Conservation (phyloP, 2,329 filamentous ascomycete species). For the Beauveria scarabaeidicola region DNA sequence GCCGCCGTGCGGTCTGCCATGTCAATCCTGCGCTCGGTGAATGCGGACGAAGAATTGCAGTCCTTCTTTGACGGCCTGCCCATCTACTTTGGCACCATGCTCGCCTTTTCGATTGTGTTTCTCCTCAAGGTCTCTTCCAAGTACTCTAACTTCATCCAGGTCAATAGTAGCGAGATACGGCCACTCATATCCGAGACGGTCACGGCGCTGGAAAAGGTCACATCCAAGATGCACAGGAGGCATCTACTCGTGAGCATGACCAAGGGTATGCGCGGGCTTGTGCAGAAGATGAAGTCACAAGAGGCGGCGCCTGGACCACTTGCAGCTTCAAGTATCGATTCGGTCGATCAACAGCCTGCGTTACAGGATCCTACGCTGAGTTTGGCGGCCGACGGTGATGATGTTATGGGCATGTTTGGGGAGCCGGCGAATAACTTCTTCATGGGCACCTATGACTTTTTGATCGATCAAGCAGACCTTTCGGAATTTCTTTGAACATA, state of each 20-base stretch:
- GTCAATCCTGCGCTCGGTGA: conserved; percentile 8
- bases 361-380: background rate
- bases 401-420: conserved; percentile 4
- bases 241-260: conserved; percentile 10
- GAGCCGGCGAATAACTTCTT: conserved; percentile 4
- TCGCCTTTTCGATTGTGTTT: conserved; percentile 7
- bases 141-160: conserved; percentile 7
- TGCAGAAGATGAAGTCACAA: conserved; percentile 2
- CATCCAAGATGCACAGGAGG: conserved; percentile 2
- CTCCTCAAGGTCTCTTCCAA: conserved; percentile 7
- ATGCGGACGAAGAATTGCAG: conserved; percentile 8
- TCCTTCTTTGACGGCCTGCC: conserved; percentile 10
- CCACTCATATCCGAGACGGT: conserved; percentile 5
- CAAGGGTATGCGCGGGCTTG: conserved; percentile 9
- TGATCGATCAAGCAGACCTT: conserved; percentile 2
- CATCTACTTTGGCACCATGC: conserved; percentile 9
- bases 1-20: conserved; percentile 4
- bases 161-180: background rate
- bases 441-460: conserved; percentile 10
- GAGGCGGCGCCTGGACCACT: background rate
- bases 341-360: background rate
- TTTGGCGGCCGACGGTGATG: background rate
- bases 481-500: background rate
- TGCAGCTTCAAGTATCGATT: background rate
- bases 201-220: conserved; percentile 6